Conservation (phyloP, 2,329 filamentous ascomycete genomes). For the Fusarium palustre region DNA sequence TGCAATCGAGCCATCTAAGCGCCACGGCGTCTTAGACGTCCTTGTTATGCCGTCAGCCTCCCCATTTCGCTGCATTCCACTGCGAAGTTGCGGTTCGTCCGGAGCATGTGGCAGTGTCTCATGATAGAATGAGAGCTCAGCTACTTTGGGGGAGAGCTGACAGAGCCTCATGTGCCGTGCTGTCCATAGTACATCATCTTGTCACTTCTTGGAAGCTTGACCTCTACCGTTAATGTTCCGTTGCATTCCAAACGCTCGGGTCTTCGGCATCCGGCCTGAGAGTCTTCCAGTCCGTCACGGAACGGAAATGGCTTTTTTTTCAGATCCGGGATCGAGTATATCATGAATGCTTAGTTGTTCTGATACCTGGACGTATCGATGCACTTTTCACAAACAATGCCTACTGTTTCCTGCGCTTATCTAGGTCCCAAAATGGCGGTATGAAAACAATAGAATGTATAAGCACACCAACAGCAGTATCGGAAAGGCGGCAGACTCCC, state of each 20-base stretch:
- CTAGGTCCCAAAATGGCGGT: background rate
- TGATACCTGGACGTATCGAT: background rate
- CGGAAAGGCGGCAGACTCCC: background rate
- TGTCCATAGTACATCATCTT: background rate
- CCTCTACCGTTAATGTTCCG: conserved; percentile 2
- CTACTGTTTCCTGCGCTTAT: background rate
- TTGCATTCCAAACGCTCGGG: conserved; percentile 6
- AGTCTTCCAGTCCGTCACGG: conserved; percentile 10
- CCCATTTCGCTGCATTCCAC: background rate
- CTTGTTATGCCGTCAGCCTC: conserved; percentile 5
- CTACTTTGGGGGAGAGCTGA: background rate
- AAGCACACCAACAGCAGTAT: background rate
- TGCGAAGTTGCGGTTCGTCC: background rate
- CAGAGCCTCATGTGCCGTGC: background rate
- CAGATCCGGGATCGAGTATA: conserved; percentile 4
- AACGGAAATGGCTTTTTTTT: conserved; percentile 17
- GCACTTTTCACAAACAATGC: background rate
- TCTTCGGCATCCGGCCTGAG: background rate
- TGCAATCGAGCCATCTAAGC: background rate
- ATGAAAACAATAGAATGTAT: background rate
- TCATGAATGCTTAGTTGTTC: background rate
- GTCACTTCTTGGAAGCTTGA: conserved; percentile 14
- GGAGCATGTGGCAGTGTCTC: background rate
- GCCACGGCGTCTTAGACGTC: background rate
- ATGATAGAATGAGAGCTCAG: conserved; percentile 8